Evolutionary conservation across 2,329 filamentous ascomycete species (phyloP), one percentile per base, ranked within the genome.

Genomic region (Xylogone sp.): DNA sequence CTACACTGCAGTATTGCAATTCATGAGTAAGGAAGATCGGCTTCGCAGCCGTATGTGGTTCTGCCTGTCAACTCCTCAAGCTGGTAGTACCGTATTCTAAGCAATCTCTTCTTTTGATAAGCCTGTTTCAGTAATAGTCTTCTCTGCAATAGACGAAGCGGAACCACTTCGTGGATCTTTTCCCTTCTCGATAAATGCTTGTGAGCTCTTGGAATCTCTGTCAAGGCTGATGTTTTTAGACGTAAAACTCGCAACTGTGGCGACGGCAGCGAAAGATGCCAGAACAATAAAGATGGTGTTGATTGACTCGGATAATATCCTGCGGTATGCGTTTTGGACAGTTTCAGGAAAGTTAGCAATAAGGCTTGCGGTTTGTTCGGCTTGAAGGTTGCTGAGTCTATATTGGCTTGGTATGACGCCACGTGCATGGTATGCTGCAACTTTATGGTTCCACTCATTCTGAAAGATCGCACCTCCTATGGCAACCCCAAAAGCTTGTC

Each of bases 401-500:
- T 53, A 54, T 24, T 52, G 13, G n/a, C 46, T 18, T 18, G 50
- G 27, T 8, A 56, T 42, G 4, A 29, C 18, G 3, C 48, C 50
- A 4, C 10, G 3, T 20, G 20, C 24, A 3, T 53, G 6, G 3
- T 45, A 16, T 22, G 22, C 43, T 1, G 46, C 31, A 22, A 55
- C 21, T 10, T 50, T 39, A n/a, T 39, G 47, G 20, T 43, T 50
- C 53, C 55, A 57, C 31, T 46, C 19, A 24, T 59, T 59, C 20
- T 59, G 58, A 44, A 63, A 61, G 6, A 61, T 45, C 18, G 52
- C 56, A 39, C 56, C 57, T 12, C 61, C 59, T 29, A 63, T 59
- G n/a, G 56, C 61, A 43, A 63, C 56, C 9, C 60, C 60, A 43
- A 64, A 55, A 6, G 54, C 53, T 49, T 61, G 48, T 10, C 61